A percentile compares a stretch with the other conserved stretches of the same genome.
These are phyloP conservation scores for Tuber melanosporum DNA, from an alignment of 495 filamentous ascomycete species.

Conservation along the genomic window DNA sequence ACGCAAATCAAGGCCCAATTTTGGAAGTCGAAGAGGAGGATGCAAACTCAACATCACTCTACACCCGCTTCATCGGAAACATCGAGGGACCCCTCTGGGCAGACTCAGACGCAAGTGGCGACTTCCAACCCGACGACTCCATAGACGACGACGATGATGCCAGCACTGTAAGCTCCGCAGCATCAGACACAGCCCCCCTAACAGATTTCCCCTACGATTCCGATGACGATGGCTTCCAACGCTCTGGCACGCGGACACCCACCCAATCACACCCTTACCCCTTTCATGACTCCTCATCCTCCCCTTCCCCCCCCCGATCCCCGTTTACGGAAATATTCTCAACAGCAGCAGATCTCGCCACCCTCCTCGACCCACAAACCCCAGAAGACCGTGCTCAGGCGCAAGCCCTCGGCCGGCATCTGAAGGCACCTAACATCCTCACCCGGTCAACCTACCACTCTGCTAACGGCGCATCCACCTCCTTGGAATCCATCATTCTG, in stretches of 20 bases:
- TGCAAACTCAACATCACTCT: conserved; percentile 8
- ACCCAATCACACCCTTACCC: conserved; percentile 26
- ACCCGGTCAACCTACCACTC: conserved; percentile 66
- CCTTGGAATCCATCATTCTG: conserved; percentile 78
- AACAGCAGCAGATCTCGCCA: conserved; percentile 63
- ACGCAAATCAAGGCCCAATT: conserved; percentile 7
- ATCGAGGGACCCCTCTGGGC: conserved; percentile 18
- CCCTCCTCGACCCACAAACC: conserved; percentile 74
- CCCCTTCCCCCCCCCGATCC: conserved; percentile 45
- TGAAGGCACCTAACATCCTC: conserved; percentile 61
- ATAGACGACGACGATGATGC: conserved; percentile 49
- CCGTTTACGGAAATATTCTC: conserved; percentile 58
- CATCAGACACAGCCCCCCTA: conserved; percentile 42
- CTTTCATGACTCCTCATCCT: conserved; percentile 24
- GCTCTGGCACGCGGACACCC: conserved; percentile 66
- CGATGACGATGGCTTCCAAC: conserved; percentile 49
- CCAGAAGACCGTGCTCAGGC: conserved; percentile 74
- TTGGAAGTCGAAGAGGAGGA: conserved; percentile 16
- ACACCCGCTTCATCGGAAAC: conserved; percentile 15
- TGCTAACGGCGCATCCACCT: not conserved
- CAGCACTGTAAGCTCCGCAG: conserved; percentile 39
- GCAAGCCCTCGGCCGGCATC: conserved; percentile 70
- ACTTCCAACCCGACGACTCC: conserved; percentile 34
- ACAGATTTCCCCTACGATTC: conserved; percentile 44
- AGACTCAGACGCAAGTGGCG: conserved; percentile 28